Evolutionary conservation across 176 grass and related monocot species (phyloP).

Genomic region (Aegilops speltoides): DNA sequence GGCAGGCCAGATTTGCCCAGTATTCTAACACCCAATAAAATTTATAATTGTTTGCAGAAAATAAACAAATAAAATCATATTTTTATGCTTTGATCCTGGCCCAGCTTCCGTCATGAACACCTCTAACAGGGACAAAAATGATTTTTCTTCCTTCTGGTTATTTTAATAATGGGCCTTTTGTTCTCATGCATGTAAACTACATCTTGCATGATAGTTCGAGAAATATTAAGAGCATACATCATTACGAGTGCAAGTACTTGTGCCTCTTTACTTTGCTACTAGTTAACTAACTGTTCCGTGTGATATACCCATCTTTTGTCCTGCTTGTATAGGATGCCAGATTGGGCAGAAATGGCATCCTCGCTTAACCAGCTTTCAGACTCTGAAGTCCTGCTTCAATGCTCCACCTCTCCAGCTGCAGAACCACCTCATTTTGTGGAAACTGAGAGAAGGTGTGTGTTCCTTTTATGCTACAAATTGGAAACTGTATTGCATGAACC

Average conservation of each 20-base stretch:
- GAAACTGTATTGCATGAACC: not conserved
- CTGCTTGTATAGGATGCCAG: constrained; percentile 51
- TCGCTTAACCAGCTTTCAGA: constrained; percentile 57
- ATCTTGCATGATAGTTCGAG: not conserved
- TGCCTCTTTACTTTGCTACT: not conserved
- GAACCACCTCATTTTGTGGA: constrained; percentile 92
- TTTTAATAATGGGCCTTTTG: not conserved
- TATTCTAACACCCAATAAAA: not conserved
- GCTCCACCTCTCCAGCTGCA: constrained; percentile 82
- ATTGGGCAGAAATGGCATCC: constrained; percentile 56
- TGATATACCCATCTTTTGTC: constrained; percentile 25
- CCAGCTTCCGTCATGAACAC: not conserved
- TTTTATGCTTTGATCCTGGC: not conserved
- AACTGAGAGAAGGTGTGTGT: constrained; percentile 72
- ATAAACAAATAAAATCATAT: not conserved
- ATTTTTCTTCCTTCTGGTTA: not conserved
- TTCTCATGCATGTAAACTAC: not conserved
- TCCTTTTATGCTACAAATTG: constrained; percentile 7
- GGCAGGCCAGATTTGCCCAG: not conserved
- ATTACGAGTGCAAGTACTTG: not conserved
- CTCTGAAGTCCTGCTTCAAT: constrained; percentile 64
- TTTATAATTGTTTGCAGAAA: not conserved
- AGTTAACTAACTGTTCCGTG: not conserved
- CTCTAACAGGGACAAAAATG: not conserved
- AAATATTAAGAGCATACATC: not conserved